Evolutionary conservation across 352 stramenopile genomes (phyloP).

Genomic region (Globisporangium orthogonon): DNA sequence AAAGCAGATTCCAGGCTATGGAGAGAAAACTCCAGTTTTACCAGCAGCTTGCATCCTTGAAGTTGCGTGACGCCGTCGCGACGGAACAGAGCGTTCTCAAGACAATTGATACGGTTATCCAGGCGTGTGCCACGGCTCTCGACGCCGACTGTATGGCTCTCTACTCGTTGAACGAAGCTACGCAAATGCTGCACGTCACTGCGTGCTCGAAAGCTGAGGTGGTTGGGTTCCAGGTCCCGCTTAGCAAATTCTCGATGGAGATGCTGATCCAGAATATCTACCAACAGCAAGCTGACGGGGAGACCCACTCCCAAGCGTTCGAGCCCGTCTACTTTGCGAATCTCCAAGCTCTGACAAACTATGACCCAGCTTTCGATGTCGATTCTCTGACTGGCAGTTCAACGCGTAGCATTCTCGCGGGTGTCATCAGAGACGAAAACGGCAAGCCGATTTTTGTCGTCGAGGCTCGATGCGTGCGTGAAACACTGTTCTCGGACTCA

Average conservation of each 20-base stretch:
- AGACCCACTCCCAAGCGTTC: constrained; percentile 15
- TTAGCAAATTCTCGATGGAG: constrained; percentile 44
- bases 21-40: constrained; percentile 58
- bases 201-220: constrained; percentile 38
- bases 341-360: constrained; percentile 30
- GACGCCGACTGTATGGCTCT: constrained; percentile 43
- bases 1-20: constrained; percentile 26
- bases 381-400: constrained; percentile 21
- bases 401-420: constrained; percentile 24
- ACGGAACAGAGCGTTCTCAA: constrained; percentile 39
- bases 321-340: constrained; percentile 35
- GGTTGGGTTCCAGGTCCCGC: constrained; percentile 38
- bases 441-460: constrained; percentile 50
- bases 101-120: constrained; percentile 35
- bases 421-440: constrained; percentile 39
- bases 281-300: constrained; percentile 1
- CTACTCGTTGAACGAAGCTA: constrained; percentile 40
- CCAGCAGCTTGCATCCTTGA: constrained; percentile 39
- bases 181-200: constrained; percentile 33
- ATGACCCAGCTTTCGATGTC: constrained; percentile 35
- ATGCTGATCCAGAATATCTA: constrained; percentile 27
- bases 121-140: constrained; percentile 28
- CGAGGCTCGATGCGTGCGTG: constrained; percentile 40
- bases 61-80: constrained; percentile 33
- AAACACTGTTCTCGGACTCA: constrained; percentile 38